Evolutionary conservation across 2,329 filamentous ascomycete species (phyloP), one percentile per base, ranked within the genome.

Genomic region (Microsporum audouinii): DNA sequence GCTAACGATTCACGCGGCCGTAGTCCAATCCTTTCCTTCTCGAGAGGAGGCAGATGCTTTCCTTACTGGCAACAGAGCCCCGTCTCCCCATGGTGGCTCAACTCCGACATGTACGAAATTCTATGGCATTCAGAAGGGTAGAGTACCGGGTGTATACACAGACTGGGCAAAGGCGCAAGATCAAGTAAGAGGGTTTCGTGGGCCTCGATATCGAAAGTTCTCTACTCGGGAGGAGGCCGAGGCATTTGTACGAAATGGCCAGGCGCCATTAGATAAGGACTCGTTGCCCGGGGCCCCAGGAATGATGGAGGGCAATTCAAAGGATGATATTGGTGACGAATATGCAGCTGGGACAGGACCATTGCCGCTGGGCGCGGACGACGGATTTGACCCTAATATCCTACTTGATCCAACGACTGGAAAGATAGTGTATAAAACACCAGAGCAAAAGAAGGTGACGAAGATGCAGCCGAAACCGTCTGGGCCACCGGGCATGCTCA

Each of bases 11-110:
- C 23, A 5, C n/a, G 31, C 47, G 39, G 34, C 31, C 41, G 33
- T 57, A 94, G 89, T 88, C 78, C 92, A 94, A 76, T 89, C 88
- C 1, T 96, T 96, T 70, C 76, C 80, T 7, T 84, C 82, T 0
- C 77, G 81, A 62, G 81, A 85, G 64, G 90, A 96, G 63, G 92
- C 92, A n/a, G 82, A 88, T 68, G 84, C 83, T 1, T 96, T 89
- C 70, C 79, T 89, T 31, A 83, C 81, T 0, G 88, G 88, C 55
- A 81, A 80, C 65, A 80, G 81, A 61, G 72, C 72, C 5, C 71
- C 71, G 14, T 60, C 67, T 14, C 65, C 65, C 12, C 69, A 66
- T 45, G 65, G 74, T 23, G 68, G n/a, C 2, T 58, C 75, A 27
- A 71, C 76, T 45, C 67, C 75, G 56, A 71, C 66, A 3, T 64